A percentile compares a stretch with the other conserved stretches of the same genome.
Evolutionary conservation across 768 basidiomycete species (phyloP).

Genomic region (Rhodotorula diobovata): DNA sequence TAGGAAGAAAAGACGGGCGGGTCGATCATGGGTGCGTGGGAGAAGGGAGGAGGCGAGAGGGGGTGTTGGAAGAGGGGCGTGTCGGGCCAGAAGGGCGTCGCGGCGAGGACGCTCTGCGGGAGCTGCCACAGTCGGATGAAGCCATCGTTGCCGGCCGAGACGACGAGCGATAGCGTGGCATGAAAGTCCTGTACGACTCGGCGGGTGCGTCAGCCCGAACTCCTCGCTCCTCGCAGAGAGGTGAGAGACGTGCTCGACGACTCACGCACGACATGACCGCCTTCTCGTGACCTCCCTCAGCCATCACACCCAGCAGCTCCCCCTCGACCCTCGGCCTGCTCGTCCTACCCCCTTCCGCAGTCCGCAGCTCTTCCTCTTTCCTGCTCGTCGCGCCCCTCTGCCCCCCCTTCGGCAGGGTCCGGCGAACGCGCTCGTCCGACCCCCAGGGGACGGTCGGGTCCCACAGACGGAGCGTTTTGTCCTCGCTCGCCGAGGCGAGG

Average conservation of each 20-base stretch:
- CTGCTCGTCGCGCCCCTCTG: neutral
- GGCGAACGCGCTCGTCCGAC: neutral
- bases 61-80: neutral
- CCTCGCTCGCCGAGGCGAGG: slow-evolving; percentile 9
- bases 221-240: neutral
- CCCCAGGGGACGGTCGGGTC: slow-evolving; percentile 15
- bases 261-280: slow-evolving; percentile 12
- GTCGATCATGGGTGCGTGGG: neutral
- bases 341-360: neutral
- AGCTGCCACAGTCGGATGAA: slow-evolving; percentile 16
- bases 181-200: slow-evolving; percentile 16
- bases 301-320: slow-evolving; percentile 11
- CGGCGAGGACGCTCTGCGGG: neutral
- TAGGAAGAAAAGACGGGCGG: slow-evolving; percentile 19
- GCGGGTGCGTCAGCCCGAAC: too few species aligned
- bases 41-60: neutral
- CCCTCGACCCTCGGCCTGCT: slow-evolving; percentile 11
- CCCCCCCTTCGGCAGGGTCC: too few species aligned
- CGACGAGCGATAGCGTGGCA: neutral
- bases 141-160: slow-evolving; percentile 9
- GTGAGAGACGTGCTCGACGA: neutral
- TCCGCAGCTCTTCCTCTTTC: neutral
- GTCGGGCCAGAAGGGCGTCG: slow-evolving; percentile 8
- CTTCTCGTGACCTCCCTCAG: slow-evolving; percentile 1
- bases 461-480: slow-evolving; percentile 21